Evolutionary conservation across 495 filamentous ascomycete genomes (phyloP).

Genomic region (Penicillium nucicola): DNA sequence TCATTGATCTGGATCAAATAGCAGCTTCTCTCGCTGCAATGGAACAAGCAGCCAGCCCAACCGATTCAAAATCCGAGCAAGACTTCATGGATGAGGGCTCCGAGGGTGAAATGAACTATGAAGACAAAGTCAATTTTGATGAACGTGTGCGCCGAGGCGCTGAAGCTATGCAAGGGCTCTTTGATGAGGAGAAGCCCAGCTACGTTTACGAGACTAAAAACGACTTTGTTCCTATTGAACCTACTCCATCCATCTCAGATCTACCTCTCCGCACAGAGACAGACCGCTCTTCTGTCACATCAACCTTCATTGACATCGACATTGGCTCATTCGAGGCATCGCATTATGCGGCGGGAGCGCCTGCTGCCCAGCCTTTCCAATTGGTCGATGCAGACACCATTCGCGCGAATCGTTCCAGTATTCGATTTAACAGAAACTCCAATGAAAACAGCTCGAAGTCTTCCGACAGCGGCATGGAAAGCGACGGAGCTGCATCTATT

Average conservation of each 20-base stretch:
- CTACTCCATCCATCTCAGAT: conserved; percentile 36
- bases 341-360: conserved; percentile 46
- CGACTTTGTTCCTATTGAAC: conserved; percentile 42
- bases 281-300: conserved; percentile 47
- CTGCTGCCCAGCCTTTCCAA: conserved; percentile 43
- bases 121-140: conserved; percentile 45
- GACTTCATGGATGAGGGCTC: conserved; percentile 23
- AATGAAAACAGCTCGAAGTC: conserved; percentile 35
- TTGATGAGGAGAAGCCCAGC: conserved; percentile 43
- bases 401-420: conserved; percentile 45
- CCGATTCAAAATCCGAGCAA: conserved; percentile 18
- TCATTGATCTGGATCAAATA: conserved; percentile 45
- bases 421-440: conserved; percentile 34
- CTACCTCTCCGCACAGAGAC: conserved; percentile 48
- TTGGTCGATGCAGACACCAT: conserved; percentile 50
- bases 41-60: conserved; percentile 30
- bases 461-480: conserved; percentile 26
- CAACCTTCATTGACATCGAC: conserved; percentile 48
- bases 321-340: conserved; percentile 46
- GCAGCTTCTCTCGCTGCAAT: conserved; percentile 41
- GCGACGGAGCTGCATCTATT: conserved; percentile 18
- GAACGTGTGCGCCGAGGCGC: conserved; percentile 48
- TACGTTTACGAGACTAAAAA: conserved; percentile 49
- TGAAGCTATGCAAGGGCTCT: conserved; percentile 46
- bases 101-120: conserved; percentile 29